phyloP scores from a whole-genome alignment of 2,329 filamentous ascomycete genomes.

The Fusarium chaquense region DNA sequence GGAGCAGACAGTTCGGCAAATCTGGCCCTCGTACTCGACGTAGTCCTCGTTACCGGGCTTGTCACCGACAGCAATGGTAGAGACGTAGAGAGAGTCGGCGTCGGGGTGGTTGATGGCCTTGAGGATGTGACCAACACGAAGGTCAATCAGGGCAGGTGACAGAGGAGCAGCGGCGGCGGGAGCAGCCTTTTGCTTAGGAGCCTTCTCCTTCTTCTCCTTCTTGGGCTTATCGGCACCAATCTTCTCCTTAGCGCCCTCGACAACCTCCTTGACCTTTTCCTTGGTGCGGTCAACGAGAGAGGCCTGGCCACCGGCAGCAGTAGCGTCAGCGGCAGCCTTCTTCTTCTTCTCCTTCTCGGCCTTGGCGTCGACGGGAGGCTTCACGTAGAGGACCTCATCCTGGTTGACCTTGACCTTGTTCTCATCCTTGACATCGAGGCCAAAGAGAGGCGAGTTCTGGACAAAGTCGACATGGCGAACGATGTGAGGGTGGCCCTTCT shows the following conservation, averaged over 20 bases:
- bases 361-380: conserved; percentile 90
- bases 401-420: conserved; percentile 85
- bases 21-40: conserved; percentile 88
- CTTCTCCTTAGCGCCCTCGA: conserved; percentile 61
- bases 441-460: conserved; percentile 85
- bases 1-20: conserved; percentile 95
- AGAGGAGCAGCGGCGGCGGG: conserved; percentile 79
- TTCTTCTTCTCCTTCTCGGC: conserved; percentile 99
- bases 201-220: conserved; percentile 94
- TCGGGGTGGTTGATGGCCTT: conserved; percentile 97
- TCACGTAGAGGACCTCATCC: conserved; percentile 85
- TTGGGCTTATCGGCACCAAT: conserved; percentile 63
- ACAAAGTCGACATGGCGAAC: conserved; percentile 94
- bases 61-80: conserved; percentile 95
- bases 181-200: conserved; percentile 78
- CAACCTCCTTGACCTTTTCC: conserved; percentile 68
- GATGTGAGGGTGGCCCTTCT: conserved; percentile 90
- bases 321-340: conserved; percentile 75
- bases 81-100: conserved; percentile 94
- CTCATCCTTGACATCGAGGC: conserved; percentile 73
- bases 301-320: conserved; percentile 64
- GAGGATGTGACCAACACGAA: conserved; percentile 96
- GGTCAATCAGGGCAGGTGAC: conserved; percentile 88
- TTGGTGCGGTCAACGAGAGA: conserved; percentile 71
- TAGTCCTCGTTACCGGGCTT: conserved; percentile 85